These are phyloP conservation scores for Leucocoprinus birnbaumii DNA, from an alignment of 768 basidiomycete genomes.

Conservation along the genomic window DNA sequence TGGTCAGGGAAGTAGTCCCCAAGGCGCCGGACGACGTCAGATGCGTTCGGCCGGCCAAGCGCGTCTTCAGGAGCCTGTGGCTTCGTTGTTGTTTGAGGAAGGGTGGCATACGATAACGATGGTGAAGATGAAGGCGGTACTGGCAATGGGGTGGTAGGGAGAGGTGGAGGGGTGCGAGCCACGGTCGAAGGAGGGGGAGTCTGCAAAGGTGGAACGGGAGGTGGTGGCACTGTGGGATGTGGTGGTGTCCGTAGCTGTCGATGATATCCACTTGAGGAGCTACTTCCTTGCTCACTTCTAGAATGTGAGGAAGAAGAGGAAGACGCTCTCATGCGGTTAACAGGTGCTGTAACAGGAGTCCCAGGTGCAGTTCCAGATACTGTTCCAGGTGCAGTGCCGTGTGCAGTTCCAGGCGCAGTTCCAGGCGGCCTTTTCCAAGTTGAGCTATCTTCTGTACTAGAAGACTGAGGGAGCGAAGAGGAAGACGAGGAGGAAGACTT, in stretches of 20 bases:
- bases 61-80: neutral
- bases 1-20: constrained; percentile 87
- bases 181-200: constrained; percentile 4
- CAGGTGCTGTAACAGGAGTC: too few relatives aligned
- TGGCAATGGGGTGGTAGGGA: neutral
- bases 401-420: neutral
- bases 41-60: constrained; percentile 65
- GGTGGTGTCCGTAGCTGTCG: neutral
- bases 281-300: neutral
- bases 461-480: neutral
- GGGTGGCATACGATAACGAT: neutral
- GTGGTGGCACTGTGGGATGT: constrained; percentile 11
- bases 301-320: neutral
- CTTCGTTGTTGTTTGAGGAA: neutral
- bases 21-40: constrained; percentile 77
- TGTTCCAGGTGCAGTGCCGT: too few relatives aligned
- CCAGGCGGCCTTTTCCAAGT: constrained; percentile 32
- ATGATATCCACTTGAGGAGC: neutral
- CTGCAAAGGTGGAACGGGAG: constrained; percentile 7
- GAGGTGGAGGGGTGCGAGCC: neutral
- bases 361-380: too few relatives aligned
- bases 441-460: neutral
- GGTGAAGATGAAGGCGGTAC: constrained; percentile 2
- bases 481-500: constrained; percentile 4
- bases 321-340: neutral